phyloP scores from a whole-genome alignment of 1,284 basidiomycete genomes.

The Pisolithus thermaeus region DNA sequence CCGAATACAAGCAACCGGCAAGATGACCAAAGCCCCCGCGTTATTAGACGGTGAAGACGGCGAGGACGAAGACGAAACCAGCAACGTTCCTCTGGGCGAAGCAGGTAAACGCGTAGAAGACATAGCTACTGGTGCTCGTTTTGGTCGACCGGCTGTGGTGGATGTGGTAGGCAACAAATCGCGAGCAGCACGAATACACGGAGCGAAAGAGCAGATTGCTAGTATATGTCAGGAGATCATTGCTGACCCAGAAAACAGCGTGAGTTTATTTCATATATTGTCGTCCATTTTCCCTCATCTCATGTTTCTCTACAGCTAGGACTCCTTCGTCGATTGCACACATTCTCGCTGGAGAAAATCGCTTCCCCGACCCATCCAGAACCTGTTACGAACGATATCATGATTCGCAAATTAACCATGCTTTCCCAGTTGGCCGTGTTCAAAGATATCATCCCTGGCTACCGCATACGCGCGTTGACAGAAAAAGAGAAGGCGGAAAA shows the following conservation, averaged over 20 bases:
- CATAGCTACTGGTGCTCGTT: constrained; percentile 70
- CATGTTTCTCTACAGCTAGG: constrained; percentile 54
- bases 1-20: constrained; percentile 57
- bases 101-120: constrained; percentile 44
- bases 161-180: constrained; percentile 70
- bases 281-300: constrained; percentile 10
- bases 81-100: constrained; percentile 20
- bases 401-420: constrained; percentile 85
- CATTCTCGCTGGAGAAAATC: constrained; percentile 74
- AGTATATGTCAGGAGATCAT: constrained; percentile 85
- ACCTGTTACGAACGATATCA: constrained; percentile 70
- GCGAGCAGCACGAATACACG: constrained; percentile 62
- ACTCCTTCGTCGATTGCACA: constrained; percentile 78
- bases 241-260: constrained; percentile 79
- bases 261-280: constrained; percentile 32
- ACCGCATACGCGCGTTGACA: constrained; percentile 82
- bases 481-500: constrained; percentile 91
- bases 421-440: constrained; percentile 92
- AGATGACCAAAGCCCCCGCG: constrained; percentile 32
- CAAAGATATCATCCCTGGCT: constrained; percentile 93
- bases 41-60: constrained; percentile 37
- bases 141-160: constrained; percentile 75
- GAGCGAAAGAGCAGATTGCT: constrained; percentile 88
- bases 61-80: constrained; percentile 28
- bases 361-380: constrained; percentile 60